Evolutionary conservation across 768 basidiomycete genomes (phyloP).

Genomic region (Tricholoma bakamatsutake): DNA sequence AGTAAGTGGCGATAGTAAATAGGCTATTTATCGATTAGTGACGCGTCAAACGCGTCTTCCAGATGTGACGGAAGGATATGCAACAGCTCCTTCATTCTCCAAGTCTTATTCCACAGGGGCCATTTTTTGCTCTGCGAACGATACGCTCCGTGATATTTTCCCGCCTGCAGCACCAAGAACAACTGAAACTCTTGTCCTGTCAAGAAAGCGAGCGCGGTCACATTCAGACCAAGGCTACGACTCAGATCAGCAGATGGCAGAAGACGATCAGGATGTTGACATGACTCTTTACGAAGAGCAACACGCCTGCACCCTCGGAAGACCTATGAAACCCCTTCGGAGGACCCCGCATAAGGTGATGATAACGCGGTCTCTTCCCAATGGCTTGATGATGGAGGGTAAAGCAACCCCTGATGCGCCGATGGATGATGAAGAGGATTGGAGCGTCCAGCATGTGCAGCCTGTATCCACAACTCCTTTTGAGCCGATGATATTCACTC

Average conservation of each 20-base stretch:
- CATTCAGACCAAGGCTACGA: conserved; percentile 21
- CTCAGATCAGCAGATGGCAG: conserved; percentile 20
- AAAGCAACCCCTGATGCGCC: neutral
- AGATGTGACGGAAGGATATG: conserved; percentile 63
- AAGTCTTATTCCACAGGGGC: conserved; percentile 33
- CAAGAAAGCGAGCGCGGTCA: conserved; percentile 33
- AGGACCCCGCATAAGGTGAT: conserved; percentile 28
- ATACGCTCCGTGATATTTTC: conserved; percentile 46
- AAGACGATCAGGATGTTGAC: conserved; percentile 13
- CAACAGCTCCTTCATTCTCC: conserved; percentile 33
- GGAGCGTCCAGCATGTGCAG: conserved; percentile 22
- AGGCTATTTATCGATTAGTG: neutral
- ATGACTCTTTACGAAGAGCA: conserved; percentile 8
- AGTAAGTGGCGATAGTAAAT: conserved; percentile 32
- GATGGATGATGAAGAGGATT: conserved; percentile 34
- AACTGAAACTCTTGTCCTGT: conserved; percentile 10
- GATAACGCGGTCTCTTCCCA: conserved; percentile 34
- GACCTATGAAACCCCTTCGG: conserved; percentile 35
- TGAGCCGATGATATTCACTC: conserved; percentile 7
- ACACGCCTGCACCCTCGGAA: conserved; percentile 10
- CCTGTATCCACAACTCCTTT: neutral
- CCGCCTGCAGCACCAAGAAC: conserved; percentile 9
- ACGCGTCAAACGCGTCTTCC: conserved; percentile 24
- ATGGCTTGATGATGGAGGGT: conserved; percentile 11
- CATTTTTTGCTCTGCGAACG: conserved; percentile 52